phyloP scores from a whole-genome alignment of 2,329 filamentous ascomycete species.

The Thyridium curvatum region DNA sequence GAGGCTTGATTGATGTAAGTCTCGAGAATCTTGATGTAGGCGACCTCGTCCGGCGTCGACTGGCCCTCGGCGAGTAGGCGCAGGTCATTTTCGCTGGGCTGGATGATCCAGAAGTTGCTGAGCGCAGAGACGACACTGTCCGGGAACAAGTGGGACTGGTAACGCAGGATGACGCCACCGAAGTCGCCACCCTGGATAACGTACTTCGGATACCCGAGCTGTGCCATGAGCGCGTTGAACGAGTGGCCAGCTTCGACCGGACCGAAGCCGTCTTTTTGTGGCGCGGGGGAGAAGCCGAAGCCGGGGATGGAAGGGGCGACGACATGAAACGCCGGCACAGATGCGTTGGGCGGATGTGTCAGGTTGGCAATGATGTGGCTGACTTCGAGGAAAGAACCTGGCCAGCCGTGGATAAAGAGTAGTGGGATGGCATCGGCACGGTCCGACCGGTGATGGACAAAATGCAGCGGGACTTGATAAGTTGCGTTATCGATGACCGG shows the following conservation, averaged over 20 bases:
- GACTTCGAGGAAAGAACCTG: slow-evolving; percentile 32
- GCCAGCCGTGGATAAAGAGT: slow-evolving; percentile 36
- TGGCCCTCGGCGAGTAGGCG: slow-evolving; percentile 1
- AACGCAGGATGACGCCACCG: slow-evolving; percentile 11
- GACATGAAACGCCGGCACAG: slow-evolving; percentile 34
- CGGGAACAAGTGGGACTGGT: neutral
- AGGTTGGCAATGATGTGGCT: slow-evolving; percentile 24
- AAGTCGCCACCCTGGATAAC: slow-evolving; percentile 23
- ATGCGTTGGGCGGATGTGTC: slow-evolving; percentile 15
- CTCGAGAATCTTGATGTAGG: neutral
- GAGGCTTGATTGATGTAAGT: neutral
- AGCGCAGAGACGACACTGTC: neutral
- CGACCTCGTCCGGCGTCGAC: neutral
- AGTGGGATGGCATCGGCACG: slow-evolving; percentile 26
- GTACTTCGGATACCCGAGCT: slow-evolving; percentile 29
- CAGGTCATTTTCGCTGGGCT: neutral
- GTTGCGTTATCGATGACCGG: no score
- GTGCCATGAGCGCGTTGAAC: slow-evolving; percentile 30
- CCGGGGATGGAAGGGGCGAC: slow-evolving; percentile 37
- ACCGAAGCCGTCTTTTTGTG: slow-evolving; percentile 21
- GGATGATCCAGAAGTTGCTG: slow-evolving; percentile 1
- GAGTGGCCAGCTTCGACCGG: slow-evolving; percentile 18
- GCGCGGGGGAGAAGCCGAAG: slow-evolving; percentile 33
- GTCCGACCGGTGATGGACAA: no score
- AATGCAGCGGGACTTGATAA: no score